A percentile compares a stretch with the other conserved stretches of the same genome.
Conservation (phyloP, 345 rosid genomes). For the Euphorbia lathyris region DNA sequence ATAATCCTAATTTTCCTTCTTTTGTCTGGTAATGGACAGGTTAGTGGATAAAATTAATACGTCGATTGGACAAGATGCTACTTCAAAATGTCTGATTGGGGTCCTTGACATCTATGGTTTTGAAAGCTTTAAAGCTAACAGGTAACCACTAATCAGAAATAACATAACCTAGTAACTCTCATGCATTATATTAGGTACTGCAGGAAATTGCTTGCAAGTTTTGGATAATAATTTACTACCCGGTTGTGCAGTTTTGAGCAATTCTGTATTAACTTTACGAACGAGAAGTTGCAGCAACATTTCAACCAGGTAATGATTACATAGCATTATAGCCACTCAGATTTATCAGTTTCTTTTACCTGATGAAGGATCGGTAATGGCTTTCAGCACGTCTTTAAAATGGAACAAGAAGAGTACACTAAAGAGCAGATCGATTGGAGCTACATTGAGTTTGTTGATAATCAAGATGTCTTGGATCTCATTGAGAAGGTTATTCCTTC, state of each 20-base stretch:
- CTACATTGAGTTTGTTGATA: conserved; percentile 95
- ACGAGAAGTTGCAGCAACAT: conserved; percentile 97
- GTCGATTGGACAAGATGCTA: conserved; percentile 88
- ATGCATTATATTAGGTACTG: background rate
- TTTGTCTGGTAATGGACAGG: conserved; percentile 46
- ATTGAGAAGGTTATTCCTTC: conserved; percentile 71
- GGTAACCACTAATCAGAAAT: conserved; percentile 34
- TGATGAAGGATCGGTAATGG: conserved; percentile 18
- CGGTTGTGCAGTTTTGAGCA: conserved; percentile 74
- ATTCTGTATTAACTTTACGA: conserved; percentile 92
- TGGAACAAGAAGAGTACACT: conserved; percentile 98
- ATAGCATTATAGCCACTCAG: conserved; percentile 13
- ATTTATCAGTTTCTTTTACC: conserved; percentile 8
- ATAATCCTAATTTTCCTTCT: background rate
- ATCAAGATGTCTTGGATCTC: conserved; percentile 94
- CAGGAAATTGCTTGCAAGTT: background rate
- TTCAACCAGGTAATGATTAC: conserved; percentile 72
- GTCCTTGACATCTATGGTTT: conserved; percentile 94
- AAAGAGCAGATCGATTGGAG: conserved; percentile 95
- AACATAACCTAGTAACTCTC: background rate
- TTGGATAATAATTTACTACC: conserved; percentile 14
- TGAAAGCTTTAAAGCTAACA: conserved; percentile 88
- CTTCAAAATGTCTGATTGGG: conserved; percentile 79
- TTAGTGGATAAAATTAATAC: conserved; percentile 76
- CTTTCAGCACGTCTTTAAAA: conserved; percentile 93